These are phyloP conservation scores for Leucoagaricus sp. DNA, from an alignment of 1,284 basidiomycete species.

Conservation along the genomic window DNA sequence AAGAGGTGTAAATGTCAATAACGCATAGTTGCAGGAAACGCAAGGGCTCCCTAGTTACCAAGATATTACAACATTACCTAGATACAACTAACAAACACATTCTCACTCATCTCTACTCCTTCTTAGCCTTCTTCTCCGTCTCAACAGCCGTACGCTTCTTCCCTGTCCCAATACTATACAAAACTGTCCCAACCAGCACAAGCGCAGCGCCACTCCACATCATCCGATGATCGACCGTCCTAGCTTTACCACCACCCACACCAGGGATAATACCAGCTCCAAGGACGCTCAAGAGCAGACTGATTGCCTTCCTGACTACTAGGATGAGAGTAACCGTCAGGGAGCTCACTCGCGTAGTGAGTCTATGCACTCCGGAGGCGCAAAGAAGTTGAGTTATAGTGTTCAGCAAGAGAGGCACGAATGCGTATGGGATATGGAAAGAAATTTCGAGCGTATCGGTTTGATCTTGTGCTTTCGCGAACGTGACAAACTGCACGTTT, in stretches of 20 bases:
- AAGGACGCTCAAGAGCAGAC: constrained; percentile 73
- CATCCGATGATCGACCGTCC: constrained; percentile 38
- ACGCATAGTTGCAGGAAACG: no score
- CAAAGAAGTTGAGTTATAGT: constrained; percentile 87
- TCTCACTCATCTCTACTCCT: not conserved
- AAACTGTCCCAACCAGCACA: constrained; percentile 74
- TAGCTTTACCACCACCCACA: constrained; percentile 28
- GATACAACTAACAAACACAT: no score
- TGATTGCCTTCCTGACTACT: constrained; percentile 88
- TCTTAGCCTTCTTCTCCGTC: constrained; percentile 25
- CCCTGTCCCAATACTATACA: constrained; percentile 56
- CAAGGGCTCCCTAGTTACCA: no score
- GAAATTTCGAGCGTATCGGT: constrained; percentile 15
- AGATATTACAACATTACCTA: no score
- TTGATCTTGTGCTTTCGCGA: constrained; percentile 18
- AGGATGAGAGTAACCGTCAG: constrained; percentile 88
- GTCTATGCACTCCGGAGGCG: constrained; percentile 86
- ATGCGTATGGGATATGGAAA: constrained; percentile 58
- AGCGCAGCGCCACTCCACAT: constrained; percentile 70
- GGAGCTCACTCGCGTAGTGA: constrained; percentile 78
- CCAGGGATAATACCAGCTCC: constrained; percentile 21
- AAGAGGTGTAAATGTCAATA: no score
- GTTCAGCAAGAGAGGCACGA: constrained; percentile 73
- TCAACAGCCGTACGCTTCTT: constrained; percentile 26
- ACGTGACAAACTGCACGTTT: constrained; percentile 17